These are phyloP conservation scores for Rhipidocladum racemiflorum DNA, from an alignment of 176 grass and related monocot species.

Conservation along the genomic window DNA sequence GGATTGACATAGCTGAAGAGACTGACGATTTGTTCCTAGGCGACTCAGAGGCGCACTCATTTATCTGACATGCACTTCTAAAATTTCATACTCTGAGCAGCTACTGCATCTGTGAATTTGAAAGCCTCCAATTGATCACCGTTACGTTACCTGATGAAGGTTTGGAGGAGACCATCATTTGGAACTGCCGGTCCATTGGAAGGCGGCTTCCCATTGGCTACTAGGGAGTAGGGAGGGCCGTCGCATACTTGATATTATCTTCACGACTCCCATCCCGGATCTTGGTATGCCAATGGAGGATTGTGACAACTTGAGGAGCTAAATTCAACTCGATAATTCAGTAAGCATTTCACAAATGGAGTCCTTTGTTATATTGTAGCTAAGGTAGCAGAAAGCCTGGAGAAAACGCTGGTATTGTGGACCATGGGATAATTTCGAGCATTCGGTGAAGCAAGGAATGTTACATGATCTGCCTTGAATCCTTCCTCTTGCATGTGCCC, in stretches of 20 bases:
- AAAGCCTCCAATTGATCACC: background rate
- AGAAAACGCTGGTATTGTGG: constrained; percentile 54
- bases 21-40: constrained; percentile 91
- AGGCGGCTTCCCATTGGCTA: constrained; percentile 75
- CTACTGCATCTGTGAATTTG: background rate
- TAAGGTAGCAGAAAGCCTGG: constrained; percentile 73
- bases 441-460: constrained; percentile 72
- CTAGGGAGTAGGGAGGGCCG: constrained; percentile 73
- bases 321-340: background rate
- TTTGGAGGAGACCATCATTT: constrained; percentile 84
- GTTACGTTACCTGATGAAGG: constrained; percentile 40
- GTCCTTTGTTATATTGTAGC: constrained; percentile 31
- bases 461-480: constrained; percentile 69
- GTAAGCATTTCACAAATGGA: background rate
- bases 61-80: background rate
- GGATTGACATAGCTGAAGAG: constrained; percentile 80
- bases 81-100: background rate
- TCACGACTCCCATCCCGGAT: constrained; percentile 74
- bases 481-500: constrained; percentile 80
- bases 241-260: constrained; percentile 82
- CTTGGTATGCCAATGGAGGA: constrained; percentile 44
- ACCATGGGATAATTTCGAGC: constrained; percentile 77
- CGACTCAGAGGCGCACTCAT: constrained; percentile 63
- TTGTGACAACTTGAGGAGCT: background rate
- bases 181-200: constrained; percentile 64